A percentile compares a stretch with the other conserved stretches of the same genome.
phyloP scores from a whole-genome alignment of 1,284 basidiomycete species.

The Boletus semigastroideus region DNA sequence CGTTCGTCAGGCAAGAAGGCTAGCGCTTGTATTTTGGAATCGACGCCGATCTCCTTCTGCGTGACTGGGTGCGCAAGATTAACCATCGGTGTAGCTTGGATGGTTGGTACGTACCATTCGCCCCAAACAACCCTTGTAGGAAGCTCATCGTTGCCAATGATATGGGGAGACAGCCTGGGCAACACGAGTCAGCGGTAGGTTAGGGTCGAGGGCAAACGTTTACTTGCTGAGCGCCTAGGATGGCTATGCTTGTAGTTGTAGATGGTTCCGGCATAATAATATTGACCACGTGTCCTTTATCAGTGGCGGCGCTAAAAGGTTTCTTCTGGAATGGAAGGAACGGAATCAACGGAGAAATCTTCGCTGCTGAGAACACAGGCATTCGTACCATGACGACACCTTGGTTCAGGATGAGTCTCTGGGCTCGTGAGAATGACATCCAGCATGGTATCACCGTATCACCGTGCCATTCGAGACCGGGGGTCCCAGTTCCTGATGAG shows the following conservation, averaged over 20 bases:
- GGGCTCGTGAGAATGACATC: background rate
- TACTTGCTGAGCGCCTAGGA: background rate
- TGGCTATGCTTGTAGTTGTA: background rate
- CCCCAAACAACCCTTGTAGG: background rate
- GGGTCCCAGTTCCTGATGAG: no score
- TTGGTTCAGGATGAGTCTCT: background rate
- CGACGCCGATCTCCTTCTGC: constrained; percentile 3
- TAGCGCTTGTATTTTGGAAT: constrained; percentile 16
- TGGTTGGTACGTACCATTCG: background rate
- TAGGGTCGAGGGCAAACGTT: constrained; percentile 1
- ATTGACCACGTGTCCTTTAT: constrained; percentile 3
- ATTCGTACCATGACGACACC: background rate
- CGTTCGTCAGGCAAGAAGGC: constrained; percentile 9
- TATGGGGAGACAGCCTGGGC: background rate
- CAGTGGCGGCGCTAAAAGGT: background rate
- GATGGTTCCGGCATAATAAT: background rate
- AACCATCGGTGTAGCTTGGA: background rate
- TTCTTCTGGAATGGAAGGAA: background rate
- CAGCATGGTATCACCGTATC: background rate
- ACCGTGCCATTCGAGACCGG: no score
- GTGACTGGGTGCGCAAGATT: background rate
- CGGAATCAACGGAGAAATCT: background rate
- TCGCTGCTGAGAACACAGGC: background rate
- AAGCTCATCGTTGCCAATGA: constrained; percentile 3
- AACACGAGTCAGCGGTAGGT: background rate